These are phyloP conservation scores for Millerago galiae DNA, from an alignment of 805 yeast genomes.

Conservation along the genomic window DNA sequence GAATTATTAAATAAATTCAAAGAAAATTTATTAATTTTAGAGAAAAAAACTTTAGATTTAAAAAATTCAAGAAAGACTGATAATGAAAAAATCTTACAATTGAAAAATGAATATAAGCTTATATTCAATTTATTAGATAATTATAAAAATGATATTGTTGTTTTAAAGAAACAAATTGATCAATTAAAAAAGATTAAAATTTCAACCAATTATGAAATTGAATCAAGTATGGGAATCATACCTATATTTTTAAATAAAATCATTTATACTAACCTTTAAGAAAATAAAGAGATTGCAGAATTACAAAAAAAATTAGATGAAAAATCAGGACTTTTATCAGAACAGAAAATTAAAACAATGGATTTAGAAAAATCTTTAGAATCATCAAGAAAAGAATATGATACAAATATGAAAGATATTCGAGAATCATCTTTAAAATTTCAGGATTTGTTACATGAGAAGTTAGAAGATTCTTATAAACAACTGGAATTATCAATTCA, in stretches of 20 bases:
- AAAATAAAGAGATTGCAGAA: constrained; percentile 28
- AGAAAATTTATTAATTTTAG: constrained; percentile 17
- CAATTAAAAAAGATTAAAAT: constrained; percentile 21
- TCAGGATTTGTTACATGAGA: constrained; percentile 2
- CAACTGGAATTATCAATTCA: not conserved
- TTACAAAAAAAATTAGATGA: constrained; percentile 34
- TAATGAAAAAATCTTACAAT: constrained; percentile 14
- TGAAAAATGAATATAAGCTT: constrained; percentile 21
- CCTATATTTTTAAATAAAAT: not conserved
- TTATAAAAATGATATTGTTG: constrained; percentile 19
- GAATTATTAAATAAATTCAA: constrained; percentile 21
- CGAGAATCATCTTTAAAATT: not conserved
- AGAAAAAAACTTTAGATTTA: constrained; percentile 19
- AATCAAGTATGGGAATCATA: constrained; percentile 12
- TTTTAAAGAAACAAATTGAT: constrained; percentile 21
- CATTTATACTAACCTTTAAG: constrained; percentile 15
- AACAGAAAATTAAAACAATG: constrained; percentile 35
- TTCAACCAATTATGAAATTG: constrained; percentile 17
- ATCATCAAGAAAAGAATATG: constrained; percentile 15
- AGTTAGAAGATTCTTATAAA: constrained; percentile 4
- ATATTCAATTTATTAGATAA: constrained; percentile 15
- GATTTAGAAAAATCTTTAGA: constrained; percentile 23
- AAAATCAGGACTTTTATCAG: constrained; percentile 39
- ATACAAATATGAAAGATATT: constrained; percentile 6
- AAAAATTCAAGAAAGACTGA: constrained; percentile 20